phyloP scores from a whole-genome alignment of 2,329 filamentous ascomycete genomes.

The Fusarium avenaceum region DNA sequence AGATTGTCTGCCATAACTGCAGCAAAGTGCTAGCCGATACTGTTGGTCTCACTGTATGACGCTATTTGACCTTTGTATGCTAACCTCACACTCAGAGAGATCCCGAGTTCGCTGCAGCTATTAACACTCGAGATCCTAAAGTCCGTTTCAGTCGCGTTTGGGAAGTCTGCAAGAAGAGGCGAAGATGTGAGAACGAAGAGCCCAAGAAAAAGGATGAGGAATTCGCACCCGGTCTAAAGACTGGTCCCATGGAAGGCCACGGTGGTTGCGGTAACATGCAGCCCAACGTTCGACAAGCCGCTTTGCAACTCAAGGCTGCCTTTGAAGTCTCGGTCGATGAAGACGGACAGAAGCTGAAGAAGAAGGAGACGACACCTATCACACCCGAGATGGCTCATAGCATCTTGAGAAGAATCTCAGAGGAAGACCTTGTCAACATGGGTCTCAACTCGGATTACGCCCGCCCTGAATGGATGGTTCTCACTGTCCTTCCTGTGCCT shows the following conservation, averaged over 20 bases:
- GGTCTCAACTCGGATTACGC: slow-evolving; percentile 96
- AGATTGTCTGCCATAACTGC: slow-evolving; percentile 99
- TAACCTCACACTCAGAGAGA: slow-evolving; percentile 79
- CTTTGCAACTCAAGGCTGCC: slow-evolving; percentile 83
- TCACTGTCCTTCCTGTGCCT: slow-evolving; percentile 94
- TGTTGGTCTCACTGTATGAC: slow-evolving; percentile 81
- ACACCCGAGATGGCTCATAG: slow-evolving; percentile 87
- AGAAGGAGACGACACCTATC: slow-evolving; percentile 84
- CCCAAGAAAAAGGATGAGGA: slow-evolving; percentile 77
- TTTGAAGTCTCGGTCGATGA: slow-evolving; percentile 77
- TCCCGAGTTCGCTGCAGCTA: slow-evolving; percentile 83
- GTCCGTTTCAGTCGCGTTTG: slow-evolving; percentile 93
- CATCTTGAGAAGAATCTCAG: slow-evolving; percentile 87
- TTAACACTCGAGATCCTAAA: slow-evolving; percentile 91
- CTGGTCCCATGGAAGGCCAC: slow-evolving; percentile 69
- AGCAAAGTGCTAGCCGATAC: slow-evolving; percentile 97
- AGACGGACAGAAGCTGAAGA: slow-evolving; percentile 71
- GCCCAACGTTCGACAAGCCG: slow-evolving; percentile 88
- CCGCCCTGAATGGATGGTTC: slow-evolving; percentile 97
- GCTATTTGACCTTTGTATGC: slow-evolving; percentile 69
- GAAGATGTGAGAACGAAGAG: slow-evolving; percentile 84
- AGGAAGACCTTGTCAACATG: slow-evolving; percentile 85
- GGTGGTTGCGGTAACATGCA: slow-evolving; percentile 95
- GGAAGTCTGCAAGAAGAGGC: slow-evolving; percentile 90
- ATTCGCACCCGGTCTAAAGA: slow-evolving; percentile 71